These are phyloP conservation scores for Botrytis aclada DNA, from an alignment of 2,329 filamentous ascomycete genomes.

Conservation along the genomic window DNA sequence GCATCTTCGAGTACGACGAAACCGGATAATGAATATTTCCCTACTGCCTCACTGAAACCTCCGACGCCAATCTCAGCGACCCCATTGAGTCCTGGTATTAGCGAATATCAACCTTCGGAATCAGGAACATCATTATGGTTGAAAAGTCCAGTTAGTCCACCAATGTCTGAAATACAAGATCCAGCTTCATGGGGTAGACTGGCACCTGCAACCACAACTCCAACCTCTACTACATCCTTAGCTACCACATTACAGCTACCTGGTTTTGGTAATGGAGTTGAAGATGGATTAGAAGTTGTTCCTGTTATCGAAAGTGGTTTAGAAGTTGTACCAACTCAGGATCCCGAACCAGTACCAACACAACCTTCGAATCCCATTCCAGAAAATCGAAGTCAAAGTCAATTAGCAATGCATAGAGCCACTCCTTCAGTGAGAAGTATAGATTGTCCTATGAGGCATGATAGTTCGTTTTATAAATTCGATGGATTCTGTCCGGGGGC, in stretches of 20 bases:
- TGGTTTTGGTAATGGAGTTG: conserved; percentile 28
- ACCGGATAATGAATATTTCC: conserved; percentile 6
- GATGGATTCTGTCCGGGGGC: conserved; percentile 37
- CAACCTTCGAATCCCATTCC: not conserved
- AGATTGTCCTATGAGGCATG: conserved; percentile 33
- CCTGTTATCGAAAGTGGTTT: conserved; percentile 14
- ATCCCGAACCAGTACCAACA: conserved; percentile 1
- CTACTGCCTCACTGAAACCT: conserved; percentile 9
- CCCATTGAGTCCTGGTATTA: conserved; percentile 6
- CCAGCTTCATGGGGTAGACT: conserved; percentile 16
- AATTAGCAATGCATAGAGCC: conserved; percentile 22
- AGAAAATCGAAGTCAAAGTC: conserved; percentile 16
- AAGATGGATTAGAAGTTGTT: conserved; percentile 32
- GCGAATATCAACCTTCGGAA: conserved; percentile 19
- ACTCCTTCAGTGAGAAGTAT: conserved; percentile 31
- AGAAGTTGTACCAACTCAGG: conserved; percentile 13
- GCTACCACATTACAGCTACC: conserved; percentile 29
- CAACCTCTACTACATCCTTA: conserved; percentile 1
- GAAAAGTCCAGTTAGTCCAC: conserved; percentile 19
- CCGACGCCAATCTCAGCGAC: conserved; percentile 5
- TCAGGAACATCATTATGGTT: conserved; percentile 7
- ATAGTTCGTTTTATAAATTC: conserved; percentile 36
- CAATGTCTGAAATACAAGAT: conserved; percentile 1
- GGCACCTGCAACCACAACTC: not conserved
- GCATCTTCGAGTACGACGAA: conserved; percentile 12